phyloP scores from a whole-genome alignment of 257 asterid genomes.

The Lavandula angustifolia region DNA sequence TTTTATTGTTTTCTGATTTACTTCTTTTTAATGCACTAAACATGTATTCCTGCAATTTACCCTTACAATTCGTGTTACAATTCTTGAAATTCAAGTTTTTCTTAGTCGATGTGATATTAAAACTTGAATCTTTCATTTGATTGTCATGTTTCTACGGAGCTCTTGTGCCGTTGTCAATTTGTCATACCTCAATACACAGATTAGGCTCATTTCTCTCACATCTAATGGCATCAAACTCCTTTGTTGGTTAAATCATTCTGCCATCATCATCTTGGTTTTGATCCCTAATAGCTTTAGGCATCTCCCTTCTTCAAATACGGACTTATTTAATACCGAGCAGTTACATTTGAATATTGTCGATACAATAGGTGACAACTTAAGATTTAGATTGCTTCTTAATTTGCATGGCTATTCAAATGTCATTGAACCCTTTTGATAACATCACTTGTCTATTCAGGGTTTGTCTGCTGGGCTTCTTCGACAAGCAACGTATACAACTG shows the following conservation, averaged over 20 bases:
- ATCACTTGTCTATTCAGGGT: slow-evolving; percentile 54
- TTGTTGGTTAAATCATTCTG: not conserved
- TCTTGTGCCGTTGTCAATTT: not conserved
- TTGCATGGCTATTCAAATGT: slow-evolving; percentile 6
- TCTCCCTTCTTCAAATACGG: not conserved
- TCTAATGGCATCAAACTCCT: not conserved
- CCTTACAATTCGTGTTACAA: not conserved
- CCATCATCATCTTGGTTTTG: not conserved
- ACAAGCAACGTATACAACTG: slow-evolving; percentile 97
- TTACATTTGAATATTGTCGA: not conserved
- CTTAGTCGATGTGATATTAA: not conserved
- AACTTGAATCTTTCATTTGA: too few relatives aligned
- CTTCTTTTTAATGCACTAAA: not conserved
- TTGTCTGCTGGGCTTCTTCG: slow-evolving; percentile 94
- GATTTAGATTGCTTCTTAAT: not conserved
- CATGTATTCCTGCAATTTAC: not conserved
- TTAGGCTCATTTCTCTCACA: not conserved
- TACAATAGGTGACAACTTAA: not conserved
- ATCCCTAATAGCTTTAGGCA: not conserved
- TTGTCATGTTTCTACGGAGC: too few relatives aligned
- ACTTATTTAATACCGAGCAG: not conserved
- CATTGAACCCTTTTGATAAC: slow-evolving; percentile 7
- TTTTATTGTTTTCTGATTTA: not conserved
- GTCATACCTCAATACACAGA: not conserved
- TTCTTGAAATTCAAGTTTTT: too few relatives aligned